Evolutionary conservation across 305 asterid species (phyloP), one percentile per base, ranked within the genome.

Genomic region (Solanum chacoense): DNA sequence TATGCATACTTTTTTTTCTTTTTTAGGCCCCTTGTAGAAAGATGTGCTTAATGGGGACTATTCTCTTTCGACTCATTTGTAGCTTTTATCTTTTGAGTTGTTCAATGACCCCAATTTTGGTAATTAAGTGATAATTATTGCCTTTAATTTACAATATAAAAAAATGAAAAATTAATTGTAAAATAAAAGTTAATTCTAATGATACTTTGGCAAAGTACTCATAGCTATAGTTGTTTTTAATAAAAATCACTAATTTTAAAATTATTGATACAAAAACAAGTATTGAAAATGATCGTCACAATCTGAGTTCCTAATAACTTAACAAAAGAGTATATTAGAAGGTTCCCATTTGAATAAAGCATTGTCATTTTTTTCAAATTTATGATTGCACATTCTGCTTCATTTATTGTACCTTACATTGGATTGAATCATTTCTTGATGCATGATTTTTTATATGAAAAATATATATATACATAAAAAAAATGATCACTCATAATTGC

Each of bases 1-100:
- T 86, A 26, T 38, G 3, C 72, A 26, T 37, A 72, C 6, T 3
- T 20, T 11, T 14, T 20, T 32, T 29, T 34, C 42, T 45, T 40
- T 72, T 86, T 32, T 4, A 31, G 84, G 84, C 84, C 88, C 88
- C 38, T 40, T 75, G 6, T 37, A 73, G 14, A 86, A 69, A 86
- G 79, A 86, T 67, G 78, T 36, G 22, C 50, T 24, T 8, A 69
- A 86, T 50, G 72, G 77, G 76, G 88, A 31, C 45, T 76, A 36
- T 7, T 73, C 34, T 85, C 78, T 85, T 65, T 85, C n/a, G 67
- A 65, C 76, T 35, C 79, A 59, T 59, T 67, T 74, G 38, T 84
- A 84, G 75, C 87, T 32, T 80, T 84, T 83, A 11, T 55, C 87
- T 72, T 71, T 86, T 28, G 84, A 86, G 88, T 36, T 86, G 84